These are phyloP conservation scores for Nicotiana obtusifolia DNA, from an alignment of 257 asterid species.

Conservation along the genomic window DNA sequence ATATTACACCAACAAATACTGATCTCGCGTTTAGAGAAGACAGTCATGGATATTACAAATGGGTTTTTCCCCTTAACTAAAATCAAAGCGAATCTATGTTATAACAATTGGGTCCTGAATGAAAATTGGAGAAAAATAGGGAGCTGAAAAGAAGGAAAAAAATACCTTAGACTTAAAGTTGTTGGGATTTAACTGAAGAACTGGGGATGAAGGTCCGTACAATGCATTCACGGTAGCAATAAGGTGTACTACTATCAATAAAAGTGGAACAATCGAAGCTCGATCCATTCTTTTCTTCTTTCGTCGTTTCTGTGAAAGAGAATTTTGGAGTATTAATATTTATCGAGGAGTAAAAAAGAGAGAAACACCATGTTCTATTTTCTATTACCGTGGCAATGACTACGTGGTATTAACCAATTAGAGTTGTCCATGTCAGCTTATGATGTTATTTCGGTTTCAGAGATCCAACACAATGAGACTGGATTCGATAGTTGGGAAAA, in stretches of 20 bases:
- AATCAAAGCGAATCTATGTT: background rate
- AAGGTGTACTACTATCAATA: constrained; percentile 19
- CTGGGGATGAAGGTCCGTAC: constrained; percentile 84
- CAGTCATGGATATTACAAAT: background rate
- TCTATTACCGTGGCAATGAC: background rate
- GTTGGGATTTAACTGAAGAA: constrained; percentile 77
- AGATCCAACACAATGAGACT: background rate
- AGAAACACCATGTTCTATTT: background rate
- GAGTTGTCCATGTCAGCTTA: constrained; percentile 23
- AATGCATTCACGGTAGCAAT: constrained; percentile 49
- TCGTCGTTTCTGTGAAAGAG: background rate
- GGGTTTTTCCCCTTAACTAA: background rate
- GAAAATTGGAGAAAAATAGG: background rate
- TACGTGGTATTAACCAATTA: constrained; percentile 39
- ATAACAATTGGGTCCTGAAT: background rate
- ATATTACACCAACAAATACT: background rate
- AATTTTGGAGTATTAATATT: background rate
- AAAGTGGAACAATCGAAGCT: constrained; percentile 31
- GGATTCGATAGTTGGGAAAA: background rate
- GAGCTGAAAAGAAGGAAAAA: background rate
- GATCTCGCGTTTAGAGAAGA: background rate
- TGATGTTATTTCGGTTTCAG: background rate
- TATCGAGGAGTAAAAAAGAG: background rate
- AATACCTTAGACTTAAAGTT: constrained; percentile 91
- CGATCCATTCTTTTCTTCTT: constrained; percentile 35